Evolutionary conservation across 176 grass and related monocot genomes (phyloP), one percentile per base, ranked within the genome.

Genomic region (Oryza nivara): DNA sequence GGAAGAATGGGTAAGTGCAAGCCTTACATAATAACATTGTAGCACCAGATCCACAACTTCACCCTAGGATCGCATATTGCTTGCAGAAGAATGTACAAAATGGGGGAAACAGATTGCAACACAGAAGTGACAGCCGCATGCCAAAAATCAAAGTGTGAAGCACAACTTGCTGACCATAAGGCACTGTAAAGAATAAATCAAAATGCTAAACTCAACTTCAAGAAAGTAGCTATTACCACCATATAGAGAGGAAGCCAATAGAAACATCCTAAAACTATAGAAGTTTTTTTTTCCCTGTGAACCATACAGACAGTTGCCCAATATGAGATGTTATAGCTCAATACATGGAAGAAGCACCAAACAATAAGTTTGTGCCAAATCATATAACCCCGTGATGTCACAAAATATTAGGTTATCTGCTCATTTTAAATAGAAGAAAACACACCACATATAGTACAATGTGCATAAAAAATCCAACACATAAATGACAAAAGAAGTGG

Each of bases 391-490:
- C 4, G 7, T 54, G 4, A 20, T 56, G 61, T 79, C 22, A 58
- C 26, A 14, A 61, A 67, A 83, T 51, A 16, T 67, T 67, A 79
- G 30, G 34, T 65, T 65, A 11, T 75, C 51, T 75, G 36, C 13
- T 47, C 25, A 23, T 45, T 38, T 11, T 23, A 38, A 35, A 20
- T n/a, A 20, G 49, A 17, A 20, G 49, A 17, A 67, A 75, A 23
- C 23, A 12, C 10, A 66, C 70, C 34, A 49, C 56, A 23, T 76
- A 36, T 16, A 76, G 23, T 44, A 76, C 17, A 19, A 67, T 49
- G 49, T 23, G 23, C 78, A 69, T 46, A 73, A 86, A 60, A 71
- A 35, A 82, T 72, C 23, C 11, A 63, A 72, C 5, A 48, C 22
- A 36, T 30, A 45, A 44, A 56, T 65, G 9, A 47, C 25, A 45